Evolutionary conservation across 2,329 filamentous ascomycete species (phyloP).

Genomic region (Cercospora sojina): DNA sequence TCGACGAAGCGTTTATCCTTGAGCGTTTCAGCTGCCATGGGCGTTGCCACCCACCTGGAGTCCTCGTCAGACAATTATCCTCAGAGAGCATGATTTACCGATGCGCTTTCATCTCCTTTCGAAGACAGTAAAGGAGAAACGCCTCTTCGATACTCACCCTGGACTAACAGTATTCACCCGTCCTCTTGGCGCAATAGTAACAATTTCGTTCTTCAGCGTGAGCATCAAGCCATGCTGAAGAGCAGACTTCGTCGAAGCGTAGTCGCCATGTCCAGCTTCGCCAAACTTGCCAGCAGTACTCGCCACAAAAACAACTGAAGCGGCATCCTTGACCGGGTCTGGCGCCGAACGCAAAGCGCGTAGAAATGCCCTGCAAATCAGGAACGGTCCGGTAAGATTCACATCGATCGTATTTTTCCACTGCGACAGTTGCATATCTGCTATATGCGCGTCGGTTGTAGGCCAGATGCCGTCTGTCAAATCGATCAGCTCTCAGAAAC

Average conservation of each 20-base stretch:
- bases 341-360: conserved; percentile 25
- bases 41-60: conserved; percentile 10
- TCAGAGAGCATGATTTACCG: too few relatives aligned
- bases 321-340: conserved; percentile 25
- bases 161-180: conserved; percentile 35
- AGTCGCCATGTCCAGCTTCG: conserved; percentile 36
- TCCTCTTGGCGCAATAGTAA: conserved; percentile 31
- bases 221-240: conserved; percentile 36
- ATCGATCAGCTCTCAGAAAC: not conserved
- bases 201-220: conserved; percentile 38
- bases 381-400: conserved; percentile 35
- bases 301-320: conserved; percentile 36
- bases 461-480: conserved; percentile 1
- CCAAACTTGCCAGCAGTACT: conserved; percentile 39
- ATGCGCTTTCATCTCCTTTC: too few relatives aligned
- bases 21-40: conserved; percentile 10
- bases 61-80: not conserved
- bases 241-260: conserved; percentile 33
- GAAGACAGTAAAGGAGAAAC: too few relatives aligned
- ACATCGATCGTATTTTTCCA: conserved; percentile 35
- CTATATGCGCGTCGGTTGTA: conserved; percentile 24
- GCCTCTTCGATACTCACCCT: not conserved
- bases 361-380: conserved; percentile 33
- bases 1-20: conserved; percentile 33
- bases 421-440: conserved; percentile 33